These are phyloP conservation scores for Forsythia suspensa DNA, from an alignment of 257 asterid genomes.

Conservation along the genomic window DNA sequence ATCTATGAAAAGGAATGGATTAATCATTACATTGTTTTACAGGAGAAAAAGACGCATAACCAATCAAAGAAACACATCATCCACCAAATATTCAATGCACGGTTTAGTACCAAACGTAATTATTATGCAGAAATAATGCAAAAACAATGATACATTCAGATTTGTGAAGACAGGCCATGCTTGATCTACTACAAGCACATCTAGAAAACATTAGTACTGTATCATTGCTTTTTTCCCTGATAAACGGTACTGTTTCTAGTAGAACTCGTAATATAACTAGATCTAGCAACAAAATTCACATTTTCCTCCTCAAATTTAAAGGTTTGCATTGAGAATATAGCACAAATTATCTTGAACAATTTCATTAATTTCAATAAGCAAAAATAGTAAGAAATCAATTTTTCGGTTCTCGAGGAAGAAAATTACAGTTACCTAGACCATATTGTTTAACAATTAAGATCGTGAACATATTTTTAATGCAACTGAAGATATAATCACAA, in stretches of 20 bases:
- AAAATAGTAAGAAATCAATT: not conserved
- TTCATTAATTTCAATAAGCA: not conserved
- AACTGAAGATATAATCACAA: not conserved
- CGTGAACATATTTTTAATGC: not conserved
- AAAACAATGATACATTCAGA: not conserved
- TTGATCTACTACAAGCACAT: not conserved
- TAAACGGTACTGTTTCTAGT: no score
- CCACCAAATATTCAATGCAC: not conserved
- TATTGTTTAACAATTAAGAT: not conserved
- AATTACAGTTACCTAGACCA: not conserved
- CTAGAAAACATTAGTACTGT: not conserved
- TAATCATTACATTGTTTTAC: constrained; percentile 26
- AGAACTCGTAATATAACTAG: not conserved
- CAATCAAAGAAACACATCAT: not conserved
- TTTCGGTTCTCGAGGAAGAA: no score
- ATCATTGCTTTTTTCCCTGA: not conserved
- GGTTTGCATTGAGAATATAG: not conserved
- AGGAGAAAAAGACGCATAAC: not conserved
- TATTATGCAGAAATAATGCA: not conserved
- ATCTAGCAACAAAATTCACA: not conserved
- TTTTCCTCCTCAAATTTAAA: not conserved
- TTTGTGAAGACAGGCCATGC: not conserved
- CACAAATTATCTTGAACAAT: not conserved
- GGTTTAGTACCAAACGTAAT: not conserved
- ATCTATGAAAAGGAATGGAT: constrained; percentile 37